Base-by-base conservation (phyloP, 257 asterid genomes). In the Haberlea rhodopensis region DNA sequence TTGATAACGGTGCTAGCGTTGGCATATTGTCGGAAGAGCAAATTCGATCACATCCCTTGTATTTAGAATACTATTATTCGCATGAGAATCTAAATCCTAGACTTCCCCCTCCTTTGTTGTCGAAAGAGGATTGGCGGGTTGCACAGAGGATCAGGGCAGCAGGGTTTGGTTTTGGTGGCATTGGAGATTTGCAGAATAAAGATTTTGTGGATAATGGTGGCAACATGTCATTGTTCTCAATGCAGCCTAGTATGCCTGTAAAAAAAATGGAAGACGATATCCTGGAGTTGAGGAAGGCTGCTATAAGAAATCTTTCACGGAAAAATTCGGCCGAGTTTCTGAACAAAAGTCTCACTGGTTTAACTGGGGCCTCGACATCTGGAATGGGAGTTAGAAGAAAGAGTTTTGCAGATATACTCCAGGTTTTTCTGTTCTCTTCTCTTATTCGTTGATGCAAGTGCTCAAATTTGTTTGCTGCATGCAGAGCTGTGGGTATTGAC, bases 371-470 rank as follows among this genome's bases (percentile, higher is more conserved):
- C 13, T 71, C 84, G 8, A 69, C 78, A 61, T 60, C 86, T 66
- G 95, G 89, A 68, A 74, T 85, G 81, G 86, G 87, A 8, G 73
- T 16, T 29, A 78, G 89, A 74, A 78, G 85, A 72, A 90, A 90
- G 83, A 90, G 97, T 52, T 87, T 90, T 67, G 97, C 95, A n/a
- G 96, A 90, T 70, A 82, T 87, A 25, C 77, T 87, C 43, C 97
- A 90, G 95, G 96, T 90, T 66, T n/a, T 25, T 34, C 54, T 28
- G 65, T 73, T 62, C 23, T 25, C 52, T 20, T 31, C 18, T 26
- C 18, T 65, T 51, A 45, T 15, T 62, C 43, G 25, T 61, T 51
- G n/a, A 19, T 43, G 34, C 19, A 32, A 16, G 19, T 5, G n/a
- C 22, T 26, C 45, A 6, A 16, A 18, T 23, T 43, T 8, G 2